Base-by-base conservation (phyloP, 345 rosid genomes). In the Heritiera littoralis region DNA sequence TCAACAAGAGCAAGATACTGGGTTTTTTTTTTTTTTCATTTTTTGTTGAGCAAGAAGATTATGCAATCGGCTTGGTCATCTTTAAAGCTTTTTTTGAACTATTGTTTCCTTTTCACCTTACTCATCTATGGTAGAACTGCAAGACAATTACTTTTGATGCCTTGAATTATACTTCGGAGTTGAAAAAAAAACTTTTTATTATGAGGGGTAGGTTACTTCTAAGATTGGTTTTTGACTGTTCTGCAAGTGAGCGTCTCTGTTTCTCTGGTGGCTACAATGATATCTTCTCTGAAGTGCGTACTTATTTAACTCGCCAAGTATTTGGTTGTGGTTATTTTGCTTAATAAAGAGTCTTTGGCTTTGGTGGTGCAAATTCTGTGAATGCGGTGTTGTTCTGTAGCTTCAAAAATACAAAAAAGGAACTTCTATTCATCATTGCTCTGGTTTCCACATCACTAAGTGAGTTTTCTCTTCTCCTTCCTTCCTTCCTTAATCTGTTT, bases 31-130 rank as follows among this genome's bases (percentile, higher is more conserved):
- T 23, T 23, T 23, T 23, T 23, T 23, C 28, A 23, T 23, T 23
- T 65, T 15, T 59, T 35, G 43, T 64, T 45, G 56, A 65, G 74
- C 15, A 38, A 56, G 69, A 56, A 20, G 74, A 56, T 80, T 74
- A 75, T n/a, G 79, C 74, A 48, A 75, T 75, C 72, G 66, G 79
- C 28, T 74, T 60, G 74, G 20, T 81, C 79, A 41, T 69, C 74
- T 77, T 74, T 56, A 72, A 58, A 72, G 80, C 65, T 83, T 30
- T 28, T 79, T 32, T 81, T 76, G 30, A 40, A 51, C 66, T 77
- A 43, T 28, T 69, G 70, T 66, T 84, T 76, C 56, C 86, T 79
- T 72, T 79, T 82, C 20, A 72, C 79, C 43, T 82, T 78, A 46
- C 81, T 86, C 9, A 46, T 81, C 20, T 66, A 70, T 69, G 67